Base-by-base conservation (phyloP, 371 early-diverging fungal genomes). In the Rhizomucor miehei region DNA sequence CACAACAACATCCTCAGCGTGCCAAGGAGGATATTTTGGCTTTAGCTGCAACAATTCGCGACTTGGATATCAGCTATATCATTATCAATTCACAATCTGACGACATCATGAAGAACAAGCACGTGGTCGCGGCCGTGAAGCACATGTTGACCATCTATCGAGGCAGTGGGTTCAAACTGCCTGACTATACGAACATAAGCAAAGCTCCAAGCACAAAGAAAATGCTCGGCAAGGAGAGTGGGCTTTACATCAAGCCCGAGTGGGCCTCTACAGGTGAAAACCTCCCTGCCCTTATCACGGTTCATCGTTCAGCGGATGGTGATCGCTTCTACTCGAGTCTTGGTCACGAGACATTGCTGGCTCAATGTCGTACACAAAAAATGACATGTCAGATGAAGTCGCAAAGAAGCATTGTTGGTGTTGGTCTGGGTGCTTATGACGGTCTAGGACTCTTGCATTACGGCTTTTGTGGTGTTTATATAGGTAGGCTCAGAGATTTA, bases 391-490 rank as follows among this genome's bases (percentile, higher is more conserved):
- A 86, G 53, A 80, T 94, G 77, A 76, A 74, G 50, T 65, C 76
- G 1, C 74, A 76, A 34, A 67, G 80, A 24, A 88, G 90, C 0
- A 67, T 92, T 16, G 67, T 94, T 8, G 70, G 62, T 8, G 77
- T 85, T 12, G 85, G 89, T 35, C 76, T 88, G 40, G 79, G 85
- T 12, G 71, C 81, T 0, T 88, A 81, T 63, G 83, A 75, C 24
- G 88, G 92, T 19, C 66, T 90, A 45, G 90, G 92, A 1, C 76
- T 94, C 54, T 60, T 91, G 53, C 88, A 90, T 60, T 79, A 85
- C 29, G 62, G 74, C 3, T 71, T 89, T 39, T 59, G 90, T n/a
- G 93, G 93, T 48, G 69, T 91, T 8, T 94, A 87, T 64, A 80
- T 86, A 39, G 88, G 84, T 62, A 73, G 66, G 59, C 20, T 29